Evolutionary conservation across 768 basidiomycete species (phyloP).

Genomic region (Neoboletus magnificus): DNA sequence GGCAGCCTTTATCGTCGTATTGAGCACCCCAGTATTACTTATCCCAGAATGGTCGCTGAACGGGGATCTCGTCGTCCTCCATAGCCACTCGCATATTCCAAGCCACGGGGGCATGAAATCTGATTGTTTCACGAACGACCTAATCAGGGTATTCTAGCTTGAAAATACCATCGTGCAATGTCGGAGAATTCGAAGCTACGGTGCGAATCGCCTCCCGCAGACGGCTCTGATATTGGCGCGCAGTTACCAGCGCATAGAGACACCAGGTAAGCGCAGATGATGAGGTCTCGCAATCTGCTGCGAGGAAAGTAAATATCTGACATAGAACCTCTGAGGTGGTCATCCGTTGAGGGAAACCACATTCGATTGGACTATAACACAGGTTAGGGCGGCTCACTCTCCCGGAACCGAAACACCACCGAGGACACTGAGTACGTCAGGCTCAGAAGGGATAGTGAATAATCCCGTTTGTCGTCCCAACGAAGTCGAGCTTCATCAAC

Average conservation of each 20-base stretch:
- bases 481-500: slow-evolving; percentile 27
- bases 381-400: not conserved
- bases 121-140: slow-evolving; percentile 55
- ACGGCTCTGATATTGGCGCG: slow-evolving; percentile 42
- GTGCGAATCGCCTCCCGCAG: slow-evolving; percentile 46
- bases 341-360: slow-evolving; percentile 46
- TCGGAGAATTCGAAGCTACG: slow-evolving; percentile 17
- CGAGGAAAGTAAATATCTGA: slow-evolving; percentile 63
- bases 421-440: slow-evolving; percentile 52
- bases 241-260: slow-evolving; percentile 51
- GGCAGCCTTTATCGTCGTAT: slow-evolving; percentile 37
- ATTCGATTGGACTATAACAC: slow-evolving; percentile 55
- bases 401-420: slow-evolving; percentile 34
- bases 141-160: slow-evolving; percentile 57
- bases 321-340: slow-evolving; percentile 54
- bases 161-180: slow-evolving; percentile 30
- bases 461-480: slow-evolving; percentile 13
- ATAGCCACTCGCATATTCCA: slow-evolving; percentile 54
- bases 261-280: slow-evolving; percentile 60
- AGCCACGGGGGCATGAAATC: slow-evolving; percentile 56
- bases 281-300: slow-evolving; percentile 65
- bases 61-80: slow-evolving; percentile 51
- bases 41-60: slow-evolving; percentile 35
- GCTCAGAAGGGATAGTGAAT: slow-evolving; percentile 12
- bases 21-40: slow-evolving; percentile 29